These are phyloP conservation scores for Selenicereus undatus DNA, from an alignment of 148 eudicot genomes.

Conservation along the genomic window DNA sequence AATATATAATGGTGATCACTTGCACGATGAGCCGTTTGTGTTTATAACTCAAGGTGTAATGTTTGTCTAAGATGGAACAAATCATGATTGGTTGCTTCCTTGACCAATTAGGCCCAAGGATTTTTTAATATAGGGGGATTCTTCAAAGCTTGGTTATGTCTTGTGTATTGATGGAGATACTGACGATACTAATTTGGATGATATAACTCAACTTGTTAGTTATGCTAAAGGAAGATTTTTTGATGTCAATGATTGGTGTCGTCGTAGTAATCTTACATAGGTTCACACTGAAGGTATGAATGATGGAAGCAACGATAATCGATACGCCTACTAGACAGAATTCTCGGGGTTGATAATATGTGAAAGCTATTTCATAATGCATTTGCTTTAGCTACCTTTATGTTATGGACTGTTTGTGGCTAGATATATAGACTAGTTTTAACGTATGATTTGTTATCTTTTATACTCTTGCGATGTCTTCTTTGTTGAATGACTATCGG, in stretches of 20 bases:
- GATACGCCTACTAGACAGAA: background rate
- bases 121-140: background rate
- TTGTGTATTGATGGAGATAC: background rate
- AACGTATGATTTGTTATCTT: too few species aligned
- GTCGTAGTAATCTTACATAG: background rate
- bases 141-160: background rate
- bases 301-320: background rate
- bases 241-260: background rate
- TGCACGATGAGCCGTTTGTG: background rate
- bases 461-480: too few species aligned
- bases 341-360: background rate
- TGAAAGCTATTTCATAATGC: too few species aligned
- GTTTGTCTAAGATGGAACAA: slow-evolving; percentile 10
- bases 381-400: too few species aligned
- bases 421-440: too few species aligned
- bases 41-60: slow-evolving; percentile 13
- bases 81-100: slow-evolving; percentile 12
- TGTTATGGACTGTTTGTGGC: too few species aligned
- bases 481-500: too few species aligned
- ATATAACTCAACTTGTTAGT: background rate
- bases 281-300: background rate
- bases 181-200: background rate
- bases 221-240: background rate
- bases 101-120: slow-evolving; percentile 11
- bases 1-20: background rate